phyloP scores from a whole-genome alignment of 345 rosid species.

The Corchorus olitorius region DNA sequence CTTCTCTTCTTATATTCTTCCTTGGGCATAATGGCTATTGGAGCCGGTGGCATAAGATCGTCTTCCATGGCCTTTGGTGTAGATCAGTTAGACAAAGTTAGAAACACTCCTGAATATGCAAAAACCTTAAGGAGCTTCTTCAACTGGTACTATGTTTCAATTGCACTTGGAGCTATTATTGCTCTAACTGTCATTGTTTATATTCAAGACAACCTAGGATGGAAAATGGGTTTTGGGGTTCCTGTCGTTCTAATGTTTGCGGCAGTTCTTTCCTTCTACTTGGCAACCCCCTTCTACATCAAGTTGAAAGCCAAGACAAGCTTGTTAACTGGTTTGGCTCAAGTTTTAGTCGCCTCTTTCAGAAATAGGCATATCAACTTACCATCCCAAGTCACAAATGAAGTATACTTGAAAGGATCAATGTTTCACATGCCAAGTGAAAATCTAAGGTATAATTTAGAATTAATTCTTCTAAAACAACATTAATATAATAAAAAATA shows the following conservation, averaged over 20 bases:
- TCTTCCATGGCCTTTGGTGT: constrained; percentile 62
- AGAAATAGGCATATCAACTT: constrained; percentile 32
- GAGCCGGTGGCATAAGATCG: constrained; percentile 65
- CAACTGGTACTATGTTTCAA: constrained; percentile 48
- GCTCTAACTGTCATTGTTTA: constrained; percentile 49
- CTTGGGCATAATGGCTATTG: constrained; percentile 48
- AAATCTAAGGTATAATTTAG: constrained; percentile 50
- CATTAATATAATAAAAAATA: too few species aligned
- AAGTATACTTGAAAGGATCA: constrained; percentile 26
- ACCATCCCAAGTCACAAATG: constrained; percentile 17
- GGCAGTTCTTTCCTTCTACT: constrained; percentile 42
- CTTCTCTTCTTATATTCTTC: constrained; percentile 39
- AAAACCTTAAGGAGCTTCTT: constrained; percentile 42
- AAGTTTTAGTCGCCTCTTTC: constrained; percentile 43
- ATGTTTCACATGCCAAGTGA: constrained; percentile 36
- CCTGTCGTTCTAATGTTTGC: constrained; percentile 42
- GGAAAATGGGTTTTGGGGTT: constrained; percentile 59
- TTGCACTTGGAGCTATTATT: constrained; percentile 28
- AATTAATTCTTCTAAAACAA: too few species aligned
- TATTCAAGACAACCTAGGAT: constrained; percentile 52
- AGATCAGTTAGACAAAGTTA: constrained; percentile 42
- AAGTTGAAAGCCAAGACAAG: constrained; percentile 36
- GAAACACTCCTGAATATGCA: constrained; percentile 2
- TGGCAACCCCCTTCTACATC: constrained; percentile 48
- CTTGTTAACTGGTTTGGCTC: constrained; percentile 46